Conservation (phyloP, 2,329 filamentous ascomycete species). For the Colletotrichum sublineola region DNA sequence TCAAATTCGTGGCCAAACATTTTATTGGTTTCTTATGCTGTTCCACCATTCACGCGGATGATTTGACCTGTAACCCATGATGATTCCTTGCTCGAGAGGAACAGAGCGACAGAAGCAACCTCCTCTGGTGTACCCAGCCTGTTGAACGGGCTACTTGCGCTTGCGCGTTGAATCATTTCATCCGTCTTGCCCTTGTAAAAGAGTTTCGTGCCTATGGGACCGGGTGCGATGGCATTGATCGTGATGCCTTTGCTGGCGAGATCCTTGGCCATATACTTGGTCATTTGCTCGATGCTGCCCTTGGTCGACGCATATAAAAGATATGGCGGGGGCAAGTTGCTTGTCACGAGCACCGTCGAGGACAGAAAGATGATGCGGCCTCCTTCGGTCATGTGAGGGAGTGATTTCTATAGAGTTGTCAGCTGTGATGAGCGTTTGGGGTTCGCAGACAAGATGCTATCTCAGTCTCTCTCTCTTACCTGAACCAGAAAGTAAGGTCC, state of each 20-base stretch:
- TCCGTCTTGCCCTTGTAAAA: conserved; percentile 66
- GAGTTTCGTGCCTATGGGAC: conserved; percentile 67
- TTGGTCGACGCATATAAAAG: conserved; percentile 69
- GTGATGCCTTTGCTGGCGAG: conserved; percentile 60
- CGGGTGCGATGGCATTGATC: conserved; percentile 57
- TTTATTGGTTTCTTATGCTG: conserved; percentile 33
- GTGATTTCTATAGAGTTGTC: conserved; percentile 57
- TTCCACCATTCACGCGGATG: conserved; percentile 55
- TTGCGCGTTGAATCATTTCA: conserved; percentile 58
- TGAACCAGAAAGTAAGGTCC: conserved; percentile 67
- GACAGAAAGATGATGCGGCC: conserved; percentile 67
- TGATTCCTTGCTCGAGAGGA: conserved; percentile 50
- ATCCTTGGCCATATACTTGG: conserved; percentile 67
- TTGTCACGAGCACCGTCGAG: conserved; percentile 54
- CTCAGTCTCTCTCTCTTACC: conserved; percentile 46
- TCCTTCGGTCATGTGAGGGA: conserved; percentile 63
- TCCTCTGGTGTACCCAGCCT: conserved; percentile 50
- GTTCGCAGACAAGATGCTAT: background rate
- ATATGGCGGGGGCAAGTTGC: conserved; percentile 58
- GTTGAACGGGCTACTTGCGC: conserved; percentile 44
- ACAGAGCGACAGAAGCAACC: conserved; percentile 56
- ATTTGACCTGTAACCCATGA: conserved; percentile 61
- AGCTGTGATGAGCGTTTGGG: background rate
- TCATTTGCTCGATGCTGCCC: conserved; percentile 72
- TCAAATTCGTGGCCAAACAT: background rate